Base-by-base conservation (phyloP, 73 alveolate species). In the Tetrahymena thermophila region DNA sequence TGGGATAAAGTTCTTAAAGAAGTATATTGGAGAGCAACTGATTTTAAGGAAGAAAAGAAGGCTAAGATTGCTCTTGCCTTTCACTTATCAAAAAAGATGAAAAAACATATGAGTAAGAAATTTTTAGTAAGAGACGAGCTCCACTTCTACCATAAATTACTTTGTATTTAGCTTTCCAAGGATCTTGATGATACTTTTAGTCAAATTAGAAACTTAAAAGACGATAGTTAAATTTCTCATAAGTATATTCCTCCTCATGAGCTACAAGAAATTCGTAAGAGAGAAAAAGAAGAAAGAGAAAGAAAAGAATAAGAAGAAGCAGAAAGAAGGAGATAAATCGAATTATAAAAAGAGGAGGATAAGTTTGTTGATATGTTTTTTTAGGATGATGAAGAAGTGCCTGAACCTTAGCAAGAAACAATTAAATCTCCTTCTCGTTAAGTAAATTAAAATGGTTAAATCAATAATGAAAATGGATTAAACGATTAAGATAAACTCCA, bases 11-110 rank as follows among this genome's bases (percentile, higher is more conserved):
- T 71, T 5, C 89, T 71, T n/a, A 71, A 71, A 71, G 89, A 71
- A 71, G 89, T 71, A n/a, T 71, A 71, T 71, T 71, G 89, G 89
- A 71, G 89, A 71, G 89, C 89, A 71, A 71, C 89, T 71, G 89
- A 71, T 71, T 71, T 71, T 71, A 71, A 71, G 31, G 89, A 71
- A 71, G 89, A 71, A 71, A 71, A 71, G 89, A 71, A 71, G 37
- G 89, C 89, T 34, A 71, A 71, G 89, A 28, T 71, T 4, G 89
- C 89, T 71, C 89, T 71, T 71, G 89, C 89, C 31, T 71, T 71
- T 71, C 89, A 71, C 89, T 31, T 71, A 8, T 71, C 89, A 9
- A 71, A 71, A 31, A 71, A 71, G 37, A 71, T 71, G 89, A 71
- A 71, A 71, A 71, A 71, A 40, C 89, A 71, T 8, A 71, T 71